Percentiles rank a stretch among this genome's conserved stretches.
phyloP scores from a whole-genome alignment of 164 flowering plant species.

The Vitis vinifera region ASM3070453v1 NC_081809.1:11467501-11468000 shows the following conservation, averaged over 20 bases:
- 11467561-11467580: constrained; percentile 96
- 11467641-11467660: constrained; percentile 94
- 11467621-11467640: constrained; percentile 88
- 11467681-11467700: too few relatives aligned
- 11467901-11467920: not conserved
- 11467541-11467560: constrained; percentile 76
- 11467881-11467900: not conserved
- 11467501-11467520: not conserved
- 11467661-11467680: too few relatives aligned
- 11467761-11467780: constrained; percentile 47
- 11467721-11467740: not conserved
- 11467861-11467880: not conserved
- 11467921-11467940: not conserved
- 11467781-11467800: constrained; percentile 95
- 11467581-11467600: constrained; percentile 96
- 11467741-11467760: not conserved
- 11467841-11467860: constrained; percentile 97
- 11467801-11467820: constrained; percentile 93
- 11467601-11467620: constrained; percentile 93
- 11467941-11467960: constrained; percentile 70
- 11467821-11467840: constrained; percentile 97
- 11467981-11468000: constrained; percentile 78
- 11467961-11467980: constrained; percentile 95
- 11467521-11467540: not conserved
- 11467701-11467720: too few relatives aligned